These are phyloP conservation scores for Boletus sensibilis DNA, from an alignment of 768 basidiomycete species.

Conservation along the genomic window DNA sequence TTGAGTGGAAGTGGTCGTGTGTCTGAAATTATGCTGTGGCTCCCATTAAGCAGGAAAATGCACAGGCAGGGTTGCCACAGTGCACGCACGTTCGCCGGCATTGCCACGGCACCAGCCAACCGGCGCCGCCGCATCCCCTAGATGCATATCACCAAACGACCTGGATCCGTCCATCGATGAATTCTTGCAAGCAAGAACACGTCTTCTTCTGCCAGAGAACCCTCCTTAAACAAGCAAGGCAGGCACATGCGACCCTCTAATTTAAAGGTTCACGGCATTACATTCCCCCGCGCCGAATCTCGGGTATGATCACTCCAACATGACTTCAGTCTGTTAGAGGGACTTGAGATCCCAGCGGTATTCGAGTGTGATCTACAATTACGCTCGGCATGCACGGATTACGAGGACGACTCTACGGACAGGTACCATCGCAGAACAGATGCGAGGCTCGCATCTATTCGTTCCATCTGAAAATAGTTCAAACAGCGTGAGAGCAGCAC, in stretches of 20 bases:
- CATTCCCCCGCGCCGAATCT: slow-evolving; percentile 6
- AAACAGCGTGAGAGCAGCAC: slow-evolving; percentile 19
- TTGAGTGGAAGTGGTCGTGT: slow-evolving; percentile 34
- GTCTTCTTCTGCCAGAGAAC: slow-evolving; percentile 1
- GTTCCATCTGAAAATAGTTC: slow-evolving; percentile 60
- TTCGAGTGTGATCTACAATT: slow-evolving; percentile 10
- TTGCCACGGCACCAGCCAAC: slow-evolving; percentile 20
- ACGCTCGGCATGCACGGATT: neutral
- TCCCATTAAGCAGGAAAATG: slow-evolving; percentile 20
- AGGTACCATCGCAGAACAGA: slow-evolving; percentile 4
- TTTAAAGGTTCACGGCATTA: slow-evolving; percentile 32
- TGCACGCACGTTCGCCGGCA: slow-evolving; percentile 41
- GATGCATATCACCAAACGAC: slow-evolving; percentile 32
- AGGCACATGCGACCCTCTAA: slow-evolving; percentile 19
- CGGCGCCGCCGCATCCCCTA: slow-evolving; percentile 13
- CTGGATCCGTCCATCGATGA: slow-evolving; percentile 15
- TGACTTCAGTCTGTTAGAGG: neutral
- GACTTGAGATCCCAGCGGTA: neutral
- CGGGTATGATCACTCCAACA: slow-evolving; percentile 7
- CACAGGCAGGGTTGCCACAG: slow-evolving; percentile 18
- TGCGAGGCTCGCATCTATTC: slow-evolving; percentile 47
- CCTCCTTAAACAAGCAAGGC: slow-evolving; percentile 8
- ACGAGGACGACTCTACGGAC: neutral
- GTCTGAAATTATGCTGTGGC: slow-evolving; percentile 37
- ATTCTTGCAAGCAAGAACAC: neutral